A percentile compares a stretch with the other conserved stretches of the same genome.
Evolutionary conservation across 176 grass and related monocot species (phyloP).

Genomic region (Bothriochloa decipiens): DNA sequence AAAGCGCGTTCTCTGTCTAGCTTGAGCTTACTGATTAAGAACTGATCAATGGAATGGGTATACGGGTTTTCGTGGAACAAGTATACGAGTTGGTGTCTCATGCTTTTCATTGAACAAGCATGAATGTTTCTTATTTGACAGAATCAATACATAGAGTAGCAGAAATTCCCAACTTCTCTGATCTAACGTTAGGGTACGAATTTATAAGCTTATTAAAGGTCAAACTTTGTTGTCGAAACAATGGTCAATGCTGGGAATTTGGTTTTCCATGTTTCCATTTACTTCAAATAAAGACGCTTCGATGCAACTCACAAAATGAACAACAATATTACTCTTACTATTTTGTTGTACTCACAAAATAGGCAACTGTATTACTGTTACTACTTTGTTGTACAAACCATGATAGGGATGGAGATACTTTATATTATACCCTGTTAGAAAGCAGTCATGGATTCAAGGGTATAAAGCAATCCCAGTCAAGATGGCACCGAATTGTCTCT

Average conservation of each 20-base stretch:
- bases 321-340: neutral
- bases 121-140: slow-evolving; percentile 27
- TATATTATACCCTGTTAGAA: neutral
- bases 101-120: slow-evolving; percentile 44
- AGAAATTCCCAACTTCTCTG: neutral
- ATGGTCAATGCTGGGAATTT: neutral
- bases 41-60: neutral
- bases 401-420: slow-evolving; percentile 2
- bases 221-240: neutral
- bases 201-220: neutral
- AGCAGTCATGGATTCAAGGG: slow-evolving; percentile 26
- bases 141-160: slow-evolving; percentile 10
- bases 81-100: slow-evolving; percentile 27
- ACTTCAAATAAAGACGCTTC: neutral
- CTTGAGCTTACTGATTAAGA: neutral
- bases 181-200: neutral
- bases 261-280: neutral
- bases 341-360: neutral
- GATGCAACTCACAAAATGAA: neutral
- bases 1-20: neutral
- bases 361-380: neutral
- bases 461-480: slow-evolving; percentile 5
- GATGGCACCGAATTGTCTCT: slow-evolving; percentile 20
- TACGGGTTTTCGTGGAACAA: slow-evolving; percentile 16
- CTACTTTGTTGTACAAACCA: neutral